Evolutionary conservation across 2,329 filamentous ascomycete genomes (phyloP), one percentile per base, ranked within the genome.

Genomic region (Westerdykella ornata): DNA sequence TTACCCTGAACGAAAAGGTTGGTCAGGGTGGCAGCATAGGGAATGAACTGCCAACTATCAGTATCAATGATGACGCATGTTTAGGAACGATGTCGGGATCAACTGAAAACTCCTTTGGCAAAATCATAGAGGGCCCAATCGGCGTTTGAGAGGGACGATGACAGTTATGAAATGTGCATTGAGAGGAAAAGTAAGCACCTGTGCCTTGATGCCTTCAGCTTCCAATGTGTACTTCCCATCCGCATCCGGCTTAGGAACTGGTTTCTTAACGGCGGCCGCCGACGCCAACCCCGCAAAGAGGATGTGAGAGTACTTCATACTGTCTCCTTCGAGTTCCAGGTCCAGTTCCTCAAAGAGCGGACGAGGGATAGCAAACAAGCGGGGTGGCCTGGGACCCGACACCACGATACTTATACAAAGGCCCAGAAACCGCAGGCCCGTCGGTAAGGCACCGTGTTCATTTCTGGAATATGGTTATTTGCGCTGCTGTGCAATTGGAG

Each of bases 1-100:
- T 37, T 45, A 57, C 59, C 56, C 46, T 59, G 58, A 26, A 63
- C 59, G 31, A 54, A 63, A 15, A 63, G 52, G 36, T 63, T 63
- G 39, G 59, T 63, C 38, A 63, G 48, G 8, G 59, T 60, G 7
- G 58, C 59, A 22, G 44, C 59, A 41, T 63, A 63, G 0, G 59
- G 59, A 41, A 63, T 63, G 50, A 63, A 63, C 44, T 55, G 38
- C 3, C 6, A 3, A 26, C 3, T n/a, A 18, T 22, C 19, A 22
- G 16, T 18, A 18, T 11, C 31, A 33, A 20, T 22, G 13, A 36
- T 7, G 32, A 22, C 14, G 13, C 2, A 26, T 26, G 8, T 4
- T 38, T 36, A 41, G n/a, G 26, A 8, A 29, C 26, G 22, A 22
- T 31, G 17, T 13, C n/a, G 11, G 19, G 9, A 29, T 28, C 17